Evolutionary conservation across 306 rosid genomes (phyloP).

Genomic region (Citrullus colocynthis): DNA sequence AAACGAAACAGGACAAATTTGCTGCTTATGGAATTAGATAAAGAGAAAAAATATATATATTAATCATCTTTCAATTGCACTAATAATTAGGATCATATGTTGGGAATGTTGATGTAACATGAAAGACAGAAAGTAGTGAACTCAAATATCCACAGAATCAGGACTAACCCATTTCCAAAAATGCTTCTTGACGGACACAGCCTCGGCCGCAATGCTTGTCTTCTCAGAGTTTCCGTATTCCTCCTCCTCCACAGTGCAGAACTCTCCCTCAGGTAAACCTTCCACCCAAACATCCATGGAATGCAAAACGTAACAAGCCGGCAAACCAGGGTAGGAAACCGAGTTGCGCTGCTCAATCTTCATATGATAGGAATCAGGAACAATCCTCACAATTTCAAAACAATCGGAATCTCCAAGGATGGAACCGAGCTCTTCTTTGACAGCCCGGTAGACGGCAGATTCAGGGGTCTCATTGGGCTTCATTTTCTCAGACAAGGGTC

Average conservation of each 20-base stretch:
- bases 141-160: constrained; percentile 35
- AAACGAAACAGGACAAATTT: not conserved
- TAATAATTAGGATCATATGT: not conserved
- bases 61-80: not conserved
- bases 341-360: constrained; percentile 74
- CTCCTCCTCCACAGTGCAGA: constrained; percentile 60
- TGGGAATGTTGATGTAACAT: not conserved
- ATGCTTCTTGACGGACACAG: constrained; percentile 82
- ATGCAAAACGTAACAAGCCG: constrained; percentile 77
- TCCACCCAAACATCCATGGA: constrained; percentile 51
- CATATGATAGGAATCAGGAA: constrained; percentile 58
- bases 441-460: constrained; percentile 61
- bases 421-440: constrained; percentile 81
- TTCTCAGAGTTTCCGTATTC: constrained; percentile 37
- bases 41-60: not conserved
- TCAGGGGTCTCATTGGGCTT: constrained; percentile 69
- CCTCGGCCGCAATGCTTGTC: constrained; percentile 29
- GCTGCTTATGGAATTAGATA: not conserved
- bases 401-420: constrained; percentile 13
- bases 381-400: constrained; percentile 30
- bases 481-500: constrained; percentile 95
- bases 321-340: constrained; percentile 79
- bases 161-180: constrained; percentile 85
- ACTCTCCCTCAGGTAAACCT: constrained; percentile 72
- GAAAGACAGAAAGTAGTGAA: not conserved